Evolutionary conservation across 1,139 yeast genomes (phyloP), one percentile per base, ranked within the genome.

Genomic region (Pichia terricola): DNA sequence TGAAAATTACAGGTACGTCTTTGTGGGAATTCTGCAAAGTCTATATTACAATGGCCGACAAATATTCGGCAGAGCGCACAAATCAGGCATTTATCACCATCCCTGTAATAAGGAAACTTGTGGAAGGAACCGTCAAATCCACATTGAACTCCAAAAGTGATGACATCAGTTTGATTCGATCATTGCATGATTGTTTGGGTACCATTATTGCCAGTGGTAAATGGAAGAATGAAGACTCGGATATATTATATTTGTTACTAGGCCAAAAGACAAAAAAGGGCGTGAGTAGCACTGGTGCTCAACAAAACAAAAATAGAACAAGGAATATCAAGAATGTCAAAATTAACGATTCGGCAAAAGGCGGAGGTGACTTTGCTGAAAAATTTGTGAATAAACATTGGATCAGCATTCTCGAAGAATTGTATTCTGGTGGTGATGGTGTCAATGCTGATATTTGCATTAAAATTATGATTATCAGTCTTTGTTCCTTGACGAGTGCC

Each of bases 1-100:
- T 80, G 45, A 78, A 73, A 44, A 59, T 82, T 16, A 67, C 69
- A 26, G 83, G 84, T 4, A 80, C 73, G 39, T 62, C 77, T 1
- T 59, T 77, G 0, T 83, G 91, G 91, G 64, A 80, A 50, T 72
- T 82, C 47, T 68, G 76, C 9, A 69, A 66, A 40, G 64, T 79
- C 3, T 83, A 80, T 55, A 69, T 69, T 1, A 60, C 62, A 9
- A 44, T 62, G 43, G 62, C 63, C 1, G 47, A 45, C 40, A 48
- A 48, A 25, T 45, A 50, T 44, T 50, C 54, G 26, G 55, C 55
- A 39, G 36, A 43, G 4, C 41, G 51, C 9, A 44, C 51, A 4
- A 61, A 61, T 40, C 62, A 59, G 39, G 56, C 62, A 3, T 43
- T 60, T 28, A 66, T 68, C 26, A 75, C 79, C 46, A 58, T 74